phyloP scores from a whole-genome alignment of 1,284 basidiomycete genomes.

The Fomitopsis betulina region DNA sequence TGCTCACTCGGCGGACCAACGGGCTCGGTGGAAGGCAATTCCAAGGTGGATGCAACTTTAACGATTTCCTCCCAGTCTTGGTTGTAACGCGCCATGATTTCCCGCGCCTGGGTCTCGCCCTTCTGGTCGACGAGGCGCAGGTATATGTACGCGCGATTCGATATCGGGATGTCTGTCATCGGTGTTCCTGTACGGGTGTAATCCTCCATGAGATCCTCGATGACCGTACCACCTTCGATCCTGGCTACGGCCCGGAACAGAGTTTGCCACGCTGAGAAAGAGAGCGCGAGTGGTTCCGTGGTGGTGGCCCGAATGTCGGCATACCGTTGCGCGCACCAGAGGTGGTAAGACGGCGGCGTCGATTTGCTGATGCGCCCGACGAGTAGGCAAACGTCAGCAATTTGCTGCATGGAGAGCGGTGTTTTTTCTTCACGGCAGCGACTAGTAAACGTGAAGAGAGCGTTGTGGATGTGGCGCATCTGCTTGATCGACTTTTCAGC shows the following conservation, averaged over 20 bases:
- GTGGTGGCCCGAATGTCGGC: background rate
- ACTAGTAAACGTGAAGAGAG: background rate
- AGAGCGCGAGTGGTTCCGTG: conserved; percentile 9
- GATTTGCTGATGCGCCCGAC: too few relatives aligned
- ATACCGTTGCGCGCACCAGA: background rate
- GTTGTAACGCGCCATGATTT: background rate
- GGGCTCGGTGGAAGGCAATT: too few relatives aligned
- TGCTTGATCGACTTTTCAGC: too few relatives aligned
- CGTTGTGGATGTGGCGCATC: background rate
- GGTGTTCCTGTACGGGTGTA: background rate
- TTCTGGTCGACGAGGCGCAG: background rate
- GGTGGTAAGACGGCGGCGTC: background rate
- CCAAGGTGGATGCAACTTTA: background rate
- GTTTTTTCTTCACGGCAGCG: background rate
- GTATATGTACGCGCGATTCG: background rate
- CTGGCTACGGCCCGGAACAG: conserved; percentile 21
- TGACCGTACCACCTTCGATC: background rate
- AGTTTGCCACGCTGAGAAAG: conserved; percentile 25
- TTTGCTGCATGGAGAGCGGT: background rate
- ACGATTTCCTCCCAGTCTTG: background rate
- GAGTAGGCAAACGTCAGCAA: background rate
- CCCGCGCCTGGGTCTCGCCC: background rate
- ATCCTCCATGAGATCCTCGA: background rate
- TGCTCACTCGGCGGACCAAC: too few relatives aligned
- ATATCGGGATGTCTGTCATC: background rate